A percentile compares a stretch with the other conserved stretches of the same genome.
These are phyloP conservation scores for Hypoxylon fragiforme DNA, from an alignment of 495 filamentous ascomycete genomes.

Conservation along the genomic window DNA sequence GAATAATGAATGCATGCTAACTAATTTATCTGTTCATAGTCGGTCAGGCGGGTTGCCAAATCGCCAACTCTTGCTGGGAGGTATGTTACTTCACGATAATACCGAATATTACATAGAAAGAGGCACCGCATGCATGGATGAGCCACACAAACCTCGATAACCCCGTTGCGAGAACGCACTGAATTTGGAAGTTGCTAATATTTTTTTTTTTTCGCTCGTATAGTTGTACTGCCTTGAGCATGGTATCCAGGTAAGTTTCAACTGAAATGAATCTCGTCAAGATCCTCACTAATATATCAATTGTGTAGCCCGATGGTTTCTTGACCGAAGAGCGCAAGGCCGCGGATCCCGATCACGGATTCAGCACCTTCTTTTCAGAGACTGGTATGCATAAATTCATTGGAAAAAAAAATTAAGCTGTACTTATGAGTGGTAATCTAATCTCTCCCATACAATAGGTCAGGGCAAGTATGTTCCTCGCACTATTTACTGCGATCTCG, in stretches of 20 bases:
- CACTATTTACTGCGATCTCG: constrained; percentile 99
- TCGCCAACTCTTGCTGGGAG: constrained; percentile 99
- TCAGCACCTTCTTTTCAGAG: constrained; percentile 99
- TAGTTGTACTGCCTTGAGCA: constrained; percentile 99
- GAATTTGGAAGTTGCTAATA: too few relatives aligned
- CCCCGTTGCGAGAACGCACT: not conserved
- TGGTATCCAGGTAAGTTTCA: constrained; percentile 88
- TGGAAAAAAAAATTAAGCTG: too few relatives aligned
- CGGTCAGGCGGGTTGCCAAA: constrained; percentile 99
- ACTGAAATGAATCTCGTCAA: not conserved
- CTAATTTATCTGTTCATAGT: constrained; percentile 61
- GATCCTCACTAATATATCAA: constrained; percentile 44
- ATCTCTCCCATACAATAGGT: constrained; percentile 56
- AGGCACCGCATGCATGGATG: constrained; percentile 12
- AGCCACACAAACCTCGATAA: not conserved
- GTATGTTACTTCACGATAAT: too few relatives aligned
- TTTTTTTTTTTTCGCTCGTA: too few relatives aligned
- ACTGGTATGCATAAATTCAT: constrained; percentile 71
- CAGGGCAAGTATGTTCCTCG: constrained; percentile 98
- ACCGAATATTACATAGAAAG: too few relatives aligned
- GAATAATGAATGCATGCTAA: constrained; percentile 41
- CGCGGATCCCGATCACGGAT: constrained; percentile 90
- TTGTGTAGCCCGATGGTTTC: constrained; percentile 88
- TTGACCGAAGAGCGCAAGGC: constrained; percentile 97
- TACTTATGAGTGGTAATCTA: constrained; percentile 21